These are phyloP conservation scores for Sonneratia caseolaris DNA, from an alignment of 345 rosid genomes.

Conservation along the genomic window DNA sequence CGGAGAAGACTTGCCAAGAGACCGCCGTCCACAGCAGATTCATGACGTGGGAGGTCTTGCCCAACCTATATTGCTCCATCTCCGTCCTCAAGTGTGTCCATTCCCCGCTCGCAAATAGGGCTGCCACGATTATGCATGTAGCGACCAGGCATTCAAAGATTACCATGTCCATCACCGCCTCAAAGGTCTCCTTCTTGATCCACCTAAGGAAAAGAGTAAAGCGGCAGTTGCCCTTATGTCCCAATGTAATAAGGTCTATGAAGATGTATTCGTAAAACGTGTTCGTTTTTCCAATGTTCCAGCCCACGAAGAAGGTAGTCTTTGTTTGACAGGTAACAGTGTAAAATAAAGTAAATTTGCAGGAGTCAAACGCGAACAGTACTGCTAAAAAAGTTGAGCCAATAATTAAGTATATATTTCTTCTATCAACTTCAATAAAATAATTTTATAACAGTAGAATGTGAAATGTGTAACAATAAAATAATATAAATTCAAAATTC, in stretches of 20 bases:
- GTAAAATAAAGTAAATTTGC: too few species aligned
- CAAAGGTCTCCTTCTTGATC: constrained; percentile 15
- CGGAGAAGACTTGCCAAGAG: constrained; percentile 25
- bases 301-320: too few species aligned
- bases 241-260: not conserved
- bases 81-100: constrained; percentile 11
- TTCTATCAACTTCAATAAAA: too few species aligned
- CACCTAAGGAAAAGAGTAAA: not conserved
- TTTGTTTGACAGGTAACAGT: too few species aligned
- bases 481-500: too few species aligned
- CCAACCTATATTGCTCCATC: constrained; percentile 21
- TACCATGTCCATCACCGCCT: constrained; percentile 27
- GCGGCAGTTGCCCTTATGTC: not conserved
- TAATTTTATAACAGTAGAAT: too few species aligned
- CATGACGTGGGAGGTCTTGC: constrained; percentile 27
- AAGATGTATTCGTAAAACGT: too few species aligned
- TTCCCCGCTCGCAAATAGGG: not conserved
- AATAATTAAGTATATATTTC: too few species aligned
- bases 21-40: constrained; percentile 23
- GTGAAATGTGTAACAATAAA: too few species aligned
- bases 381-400: too few species aligned
- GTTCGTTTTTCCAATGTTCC: too few species aligned
- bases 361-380: too few species aligned
- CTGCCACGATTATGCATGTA: not conserved
- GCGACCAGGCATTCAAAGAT: constrained; percentile 20